Conservation (phyloP, 306 rosid species). For the Canavalia ensiformis region DNA sequence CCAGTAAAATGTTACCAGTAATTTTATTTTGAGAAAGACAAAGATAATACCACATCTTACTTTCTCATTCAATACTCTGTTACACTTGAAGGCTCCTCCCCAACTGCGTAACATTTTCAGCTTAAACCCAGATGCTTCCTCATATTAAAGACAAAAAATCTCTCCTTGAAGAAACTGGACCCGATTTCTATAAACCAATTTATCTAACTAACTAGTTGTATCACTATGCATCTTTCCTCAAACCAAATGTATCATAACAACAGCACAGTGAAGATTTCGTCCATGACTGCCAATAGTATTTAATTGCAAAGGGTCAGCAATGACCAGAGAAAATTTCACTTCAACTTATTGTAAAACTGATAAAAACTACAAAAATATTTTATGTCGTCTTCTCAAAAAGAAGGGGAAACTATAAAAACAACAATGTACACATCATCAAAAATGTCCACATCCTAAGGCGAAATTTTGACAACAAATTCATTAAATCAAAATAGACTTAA, state of each 20-base stretch:
- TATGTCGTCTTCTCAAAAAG: background rate
- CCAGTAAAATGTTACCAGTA: conserved; percentile 19
- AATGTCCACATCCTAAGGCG: too few species aligned
- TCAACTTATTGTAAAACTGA: conserved; percentile 12
- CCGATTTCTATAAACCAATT: too few species aligned
- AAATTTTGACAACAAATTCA: too few species aligned
- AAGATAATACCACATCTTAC: conserved; percentile 40
- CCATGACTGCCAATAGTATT: conserved; percentile 39
- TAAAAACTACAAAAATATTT: background rate
- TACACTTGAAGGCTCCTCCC: conserved; percentile 44
- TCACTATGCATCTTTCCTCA: too few species aligned
- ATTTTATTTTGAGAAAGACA: conserved; percentile 18
- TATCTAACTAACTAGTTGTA: too few species aligned
- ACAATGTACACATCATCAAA: background rate
- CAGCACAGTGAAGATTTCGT: background rate
- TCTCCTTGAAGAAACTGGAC: too few species aligned
- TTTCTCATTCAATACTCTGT: conserved; percentile 27
- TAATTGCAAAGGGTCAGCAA: conserved; percentile 44
- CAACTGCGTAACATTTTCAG: conserved; percentile 42
- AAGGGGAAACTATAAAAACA: background rate
- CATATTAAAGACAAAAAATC: conserved; percentile 29
- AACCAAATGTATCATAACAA: too few species aligned
- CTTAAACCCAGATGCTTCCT: conserved; percentile 30
- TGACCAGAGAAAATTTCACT: conserved; percentile 30
- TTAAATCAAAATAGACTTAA: too few species aligned